These are phyloP conservation scores for Mrakia frigida DNA, from an alignment of 768 basidiomycete genomes.

Conservation along the genomic window DNA sequence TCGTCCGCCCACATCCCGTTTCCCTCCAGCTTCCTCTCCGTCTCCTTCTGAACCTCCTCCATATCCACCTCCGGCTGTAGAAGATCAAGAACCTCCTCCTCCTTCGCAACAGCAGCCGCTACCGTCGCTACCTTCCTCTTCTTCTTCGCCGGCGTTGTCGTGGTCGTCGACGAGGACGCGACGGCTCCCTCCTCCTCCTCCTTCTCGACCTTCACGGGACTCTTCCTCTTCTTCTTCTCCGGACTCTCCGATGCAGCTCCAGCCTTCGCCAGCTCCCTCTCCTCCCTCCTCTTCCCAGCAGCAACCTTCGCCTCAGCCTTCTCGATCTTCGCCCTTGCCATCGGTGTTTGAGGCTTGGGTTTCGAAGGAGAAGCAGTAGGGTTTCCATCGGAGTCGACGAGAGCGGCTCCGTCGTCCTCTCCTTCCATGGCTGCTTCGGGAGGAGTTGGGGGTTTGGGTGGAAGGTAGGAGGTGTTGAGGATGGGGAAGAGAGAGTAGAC, in stretches of 20 bases:
- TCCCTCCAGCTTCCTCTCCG: background rate
- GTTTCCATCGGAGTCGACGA: conserved; percentile 22
- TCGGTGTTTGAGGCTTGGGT: conserved; percentile 26
- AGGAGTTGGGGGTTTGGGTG: conserved; percentile 20
- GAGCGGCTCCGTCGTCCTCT: conserved; percentile 21
- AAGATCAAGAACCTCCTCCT: background rate
- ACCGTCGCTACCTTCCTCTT: background rate
- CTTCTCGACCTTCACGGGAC: background rate
- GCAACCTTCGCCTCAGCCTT: conserved; percentile 25
- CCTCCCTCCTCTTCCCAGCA: conserved; percentile 14
- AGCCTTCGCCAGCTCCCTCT: background rate
- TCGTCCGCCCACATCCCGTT: background rate
- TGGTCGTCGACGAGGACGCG: too few relatives aligned
- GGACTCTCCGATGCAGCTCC: background rate
- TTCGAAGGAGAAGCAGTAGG: background rate
- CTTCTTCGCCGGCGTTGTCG: background rate
- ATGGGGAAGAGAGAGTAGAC: conserved; percentile 28
- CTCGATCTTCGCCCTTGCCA: conserved; percentile 29
- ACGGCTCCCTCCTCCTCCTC: background rate
- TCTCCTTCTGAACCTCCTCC: background rate
- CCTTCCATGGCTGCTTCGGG: conserved; percentile 18
- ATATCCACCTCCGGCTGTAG: background rate
- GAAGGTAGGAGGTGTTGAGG: conserved; percentile 25
- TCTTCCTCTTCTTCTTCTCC: conserved; percentile 10
- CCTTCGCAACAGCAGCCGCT: background rate